Evolutionary conservation across 2,329 filamentous ascomycete species (phyloP).

Genomic region (Thielaviopsis euricoi): DNA sequence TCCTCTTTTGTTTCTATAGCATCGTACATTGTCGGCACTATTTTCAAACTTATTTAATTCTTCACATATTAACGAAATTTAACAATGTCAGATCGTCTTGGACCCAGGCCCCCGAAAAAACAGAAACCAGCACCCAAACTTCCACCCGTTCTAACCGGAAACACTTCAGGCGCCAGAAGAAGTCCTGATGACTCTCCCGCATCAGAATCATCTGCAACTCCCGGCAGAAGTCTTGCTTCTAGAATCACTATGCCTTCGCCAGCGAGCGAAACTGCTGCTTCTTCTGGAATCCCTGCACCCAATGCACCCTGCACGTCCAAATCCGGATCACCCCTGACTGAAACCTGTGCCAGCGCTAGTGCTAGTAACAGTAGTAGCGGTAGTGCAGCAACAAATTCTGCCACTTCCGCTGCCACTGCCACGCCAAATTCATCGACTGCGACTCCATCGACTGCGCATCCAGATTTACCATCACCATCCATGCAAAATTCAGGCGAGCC

Average conservation of each 20-base stretch:
- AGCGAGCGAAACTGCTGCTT: neutral
- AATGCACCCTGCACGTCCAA: neutral
- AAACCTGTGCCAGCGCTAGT: neutral
- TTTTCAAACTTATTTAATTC: no score
- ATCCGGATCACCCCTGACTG: neutral
- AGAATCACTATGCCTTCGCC: neutral
- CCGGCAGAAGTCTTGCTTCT: neutral
- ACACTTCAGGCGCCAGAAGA: neutral
- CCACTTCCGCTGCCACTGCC: neutral
- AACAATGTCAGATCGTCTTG: no score
- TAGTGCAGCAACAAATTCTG: neutral
- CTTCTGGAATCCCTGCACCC: neutral
- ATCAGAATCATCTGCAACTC: neutral
- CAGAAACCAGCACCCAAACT: neutral
- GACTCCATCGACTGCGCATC: neutral
- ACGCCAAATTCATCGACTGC: neutral
- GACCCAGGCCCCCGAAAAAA: neutral
- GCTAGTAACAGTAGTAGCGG: no score
- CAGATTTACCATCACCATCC: neutral
- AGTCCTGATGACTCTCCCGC: neutral
- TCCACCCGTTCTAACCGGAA: neutral
- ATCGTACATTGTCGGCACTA: no score
- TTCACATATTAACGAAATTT: no score
- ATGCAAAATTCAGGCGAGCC: neutral
- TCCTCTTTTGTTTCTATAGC: no score